Evolutionary conservation across 163 green algal species (phyloP), one percentile per base, ranked within the genome.

Genomic region (Prototheca wickerhamii): DNA sequence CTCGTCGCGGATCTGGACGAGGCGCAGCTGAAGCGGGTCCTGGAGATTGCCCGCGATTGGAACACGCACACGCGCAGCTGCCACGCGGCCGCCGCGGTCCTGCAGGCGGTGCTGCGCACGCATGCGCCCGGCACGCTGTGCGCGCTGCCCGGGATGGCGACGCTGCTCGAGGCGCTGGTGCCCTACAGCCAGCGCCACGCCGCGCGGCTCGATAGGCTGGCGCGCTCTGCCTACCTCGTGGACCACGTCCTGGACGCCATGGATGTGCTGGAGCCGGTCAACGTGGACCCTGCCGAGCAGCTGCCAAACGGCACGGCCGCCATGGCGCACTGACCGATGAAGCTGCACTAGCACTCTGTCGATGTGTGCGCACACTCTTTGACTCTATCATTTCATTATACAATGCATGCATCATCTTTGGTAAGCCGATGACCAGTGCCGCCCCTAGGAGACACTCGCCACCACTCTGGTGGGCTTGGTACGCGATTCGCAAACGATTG

Each of bases 121-220:
- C 29, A 33, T 3, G 17, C 4, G 4, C 8, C 58, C 42, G 60
- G 83, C 74, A 74, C 76, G 30, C 55, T 84, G 44, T 54, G 85
- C 61, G 58, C 62, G 0, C 55, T 81, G 26, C 32, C 74, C 61
- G 87, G 87, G 12, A 28, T 87, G 18, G 54, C 25, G 0, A 65
- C 83, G 12, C 50, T 95, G 25, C 32, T 94, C 8, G 84, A 91
- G 18, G 86, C 68, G 3, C 71, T 97, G 64, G 28, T 73, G 40
- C 74, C 84, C 2, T 97, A 98, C 78, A 93, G 81, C 23, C 64
- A 85, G 68, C 82, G 92, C 42, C 92, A 98, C 72, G 82, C 86
- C 52, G 65, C 68, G 8, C 77, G 84, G 23, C 58, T 85, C 28
- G 76, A 87, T 50, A 75, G 87, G 3, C 75, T 96, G 59, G 32